Evolutionary conservation across 140 eudicot genomes (phyloP).

Genomic region (Artemisia princeps): DNA sequence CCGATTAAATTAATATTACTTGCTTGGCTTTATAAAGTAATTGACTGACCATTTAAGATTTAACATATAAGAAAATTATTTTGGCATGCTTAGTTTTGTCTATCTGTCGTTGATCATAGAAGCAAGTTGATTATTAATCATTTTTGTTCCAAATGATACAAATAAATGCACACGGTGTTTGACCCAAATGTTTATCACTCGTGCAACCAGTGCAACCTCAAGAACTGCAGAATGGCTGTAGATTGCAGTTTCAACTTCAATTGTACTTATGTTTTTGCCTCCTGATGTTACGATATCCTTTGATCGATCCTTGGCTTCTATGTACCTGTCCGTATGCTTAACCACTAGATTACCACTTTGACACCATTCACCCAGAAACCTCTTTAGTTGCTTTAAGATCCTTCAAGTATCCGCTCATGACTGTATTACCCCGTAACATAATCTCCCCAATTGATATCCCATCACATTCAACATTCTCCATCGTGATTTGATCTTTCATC

Average conservation of each 20-base stretch:
- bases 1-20: too few relatives aligned
- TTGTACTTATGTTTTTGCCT: constrained; percentile 63
- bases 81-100: too few relatives aligned
- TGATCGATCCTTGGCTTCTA: constrained; percentile 58
- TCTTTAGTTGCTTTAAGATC: constrained; percentile 50
- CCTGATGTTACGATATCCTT: constrained; percentile 69
- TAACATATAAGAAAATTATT: too few relatives aligned
- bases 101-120: too few relatives aligned
- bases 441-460: constrained; percentile 64
- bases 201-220: constrained; percentile 70
- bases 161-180: constrained; percentile 57
- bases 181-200: constrained; percentile 80
- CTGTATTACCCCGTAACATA: constrained; percentile 68
- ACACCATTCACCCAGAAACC: constrained; percentile 63
- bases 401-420: constrained; percentile 70
- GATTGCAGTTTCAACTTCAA: constrained; percentile 58
- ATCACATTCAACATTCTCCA: constrained; percentile 52
- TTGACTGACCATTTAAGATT: too few relatives aligned
- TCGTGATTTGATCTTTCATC: constrained; percentile 43
- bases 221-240: constrained; percentile 63
- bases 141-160: too few relatives aligned
- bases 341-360: constrained; percentile 62
- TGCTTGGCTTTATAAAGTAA: too few relatives aligned
- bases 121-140: too few relatives aligned
- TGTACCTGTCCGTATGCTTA: constrained; percentile 50